Conservation (phyloP, 31 red algal genomes). For the Asparagopsis taxiformis region DNA sequence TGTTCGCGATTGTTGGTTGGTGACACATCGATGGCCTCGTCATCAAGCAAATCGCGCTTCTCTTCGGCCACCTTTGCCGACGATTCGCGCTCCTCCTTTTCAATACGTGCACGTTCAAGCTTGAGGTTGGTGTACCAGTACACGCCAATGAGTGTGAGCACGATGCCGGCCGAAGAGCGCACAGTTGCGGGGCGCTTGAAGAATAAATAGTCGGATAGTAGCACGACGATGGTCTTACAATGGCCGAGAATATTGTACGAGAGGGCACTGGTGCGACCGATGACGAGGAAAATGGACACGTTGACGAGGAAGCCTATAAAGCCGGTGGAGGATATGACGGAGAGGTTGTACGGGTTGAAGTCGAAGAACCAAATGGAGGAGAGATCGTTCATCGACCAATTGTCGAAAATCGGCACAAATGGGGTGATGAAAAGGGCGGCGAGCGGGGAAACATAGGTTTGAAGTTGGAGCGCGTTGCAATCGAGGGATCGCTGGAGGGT, state of each 20-base stretch:
- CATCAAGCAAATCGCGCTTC: conserved; percentile 14
- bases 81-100: conserved; percentile 64
- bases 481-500: conserved; percentile 88
- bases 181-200: conserved; percentile 70
- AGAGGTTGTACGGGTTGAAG: conserved; percentile 47
- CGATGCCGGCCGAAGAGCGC: conserved; percentile 56
- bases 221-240: conserved; percentile 84
- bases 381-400: conserved; percentile 48
- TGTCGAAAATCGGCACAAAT: conserved; percentile 81
- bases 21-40: conserved; percentile 28
- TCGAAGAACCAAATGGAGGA: conserved; percentile 86
- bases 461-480: conserved; percentile 83
- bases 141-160: conserved; percentile 79
- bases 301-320: conserved; percentile 91
- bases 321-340: conserved; percentile 62
- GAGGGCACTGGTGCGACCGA: conserved; percentile 78
- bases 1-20: conserved; percentile 29
- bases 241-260: conserved; percentile 97
- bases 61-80: not conserved
- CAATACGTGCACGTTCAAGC: conserved; percentile 69
- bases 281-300: conserved; percentile 92
- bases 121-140: conserved; percentile 96
- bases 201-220: conserved; percentile 80
- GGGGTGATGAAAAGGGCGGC: conserved; percentile 92
- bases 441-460: conserved; percentile 87